Evolutionary conservation across 805 yeast genomes (phyloP), one percentile per base, ranked within the genome.

Genomic region (Barnettozyma californica): DNA sequence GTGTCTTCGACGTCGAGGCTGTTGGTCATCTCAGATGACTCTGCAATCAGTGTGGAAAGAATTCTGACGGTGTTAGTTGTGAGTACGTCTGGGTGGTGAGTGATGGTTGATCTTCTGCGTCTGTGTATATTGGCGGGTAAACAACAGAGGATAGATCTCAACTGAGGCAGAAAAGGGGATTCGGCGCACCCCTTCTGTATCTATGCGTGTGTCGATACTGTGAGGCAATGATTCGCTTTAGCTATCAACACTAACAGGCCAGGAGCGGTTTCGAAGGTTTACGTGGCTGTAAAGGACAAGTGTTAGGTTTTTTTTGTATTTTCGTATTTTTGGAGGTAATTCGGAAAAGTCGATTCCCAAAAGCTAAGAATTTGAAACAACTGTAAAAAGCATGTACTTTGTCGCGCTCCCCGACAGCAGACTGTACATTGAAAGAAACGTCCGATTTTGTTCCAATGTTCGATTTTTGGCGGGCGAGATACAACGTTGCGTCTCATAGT

Each of bases 31-130:
- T 13, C 25, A 8, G 44, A 29, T 19, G 36, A 27, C 36, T 41
- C 37, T 18, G 44, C n/a, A 8, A 29, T 34, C 19, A 27, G 44
- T 41, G 44, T 13, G 37, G 44, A 41, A 16, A 41, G 44, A 19
- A 41, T 41, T 9, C 27, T 41, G 44, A 21, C 14, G 10, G 27
- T 6, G 41, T 21, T 37, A 21, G 38, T 5, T 35, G 21, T n/a
- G n/a, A n/a, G n/a, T n/a, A n/a, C n/a, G n/a, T n/a, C n/a, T n/a
- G n/a, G n/a, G n/a, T n/a, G n/a, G n/a, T n/a, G n/a, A n/a, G 25
- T 16, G 33, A 16, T 16, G 33, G 33, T 7, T 29, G 3, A 16
- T 29, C 16, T 6, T 29, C 11, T 11, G 33, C 14, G 33, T 29
- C n/a, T 23, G 43, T n/a, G 36, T 18, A 10, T 18, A 11, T 10